Percentiles rank a stretch among this genome's conserved stretches.
phyloP scores from a whole-genome alignment of 2,329 filamentous ascomycete genomes.

The Parasarocladium wereldwijsianum region DNA sequence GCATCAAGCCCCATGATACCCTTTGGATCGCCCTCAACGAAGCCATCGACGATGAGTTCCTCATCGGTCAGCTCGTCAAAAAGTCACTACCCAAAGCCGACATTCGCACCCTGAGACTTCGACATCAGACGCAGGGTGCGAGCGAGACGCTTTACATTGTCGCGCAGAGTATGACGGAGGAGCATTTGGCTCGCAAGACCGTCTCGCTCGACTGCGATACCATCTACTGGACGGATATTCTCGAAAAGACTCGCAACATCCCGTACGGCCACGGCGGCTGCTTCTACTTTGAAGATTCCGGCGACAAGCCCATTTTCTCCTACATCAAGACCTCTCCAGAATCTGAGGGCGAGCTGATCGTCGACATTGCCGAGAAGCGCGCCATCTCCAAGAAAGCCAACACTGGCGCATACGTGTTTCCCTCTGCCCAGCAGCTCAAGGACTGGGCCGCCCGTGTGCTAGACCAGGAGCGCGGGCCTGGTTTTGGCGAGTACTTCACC shows the following conservation, averaged over 20 bases:
- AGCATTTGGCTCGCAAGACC: conserved; percentile 13
- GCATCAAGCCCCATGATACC: conserved; percentile 11
- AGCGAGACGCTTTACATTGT: conserved; percentile 16
- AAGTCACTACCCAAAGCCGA: conserved; percentile 13
- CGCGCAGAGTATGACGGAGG: conserved; percentile 14
- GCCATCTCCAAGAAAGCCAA: conserved; percentile 16
- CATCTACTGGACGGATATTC: conserved; percentile 17
- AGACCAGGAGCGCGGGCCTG: conserved; percentile 9
- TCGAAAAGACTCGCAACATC: conserved; percentile 13
- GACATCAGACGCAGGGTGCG: conserved; percentile 15
- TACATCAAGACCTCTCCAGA: conserved; percentile 17
- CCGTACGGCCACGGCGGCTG: conserved; percentile 12
- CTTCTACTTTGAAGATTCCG: conserved; percentile 14
- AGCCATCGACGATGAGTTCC: conserved; percentile 14
- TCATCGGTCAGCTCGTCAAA: conserved; percentile 13
- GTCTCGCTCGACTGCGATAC: conserved; percentile 18
- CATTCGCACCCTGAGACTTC: conserved; percentile 10
- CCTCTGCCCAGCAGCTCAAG: conserved; percentile 11
- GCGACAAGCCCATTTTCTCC: conserved; percentile 15
- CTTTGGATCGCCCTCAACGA: conserved; percentile 16
- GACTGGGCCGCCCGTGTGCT: conserved; percentile 11
- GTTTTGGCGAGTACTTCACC: conserved; percentile 14
- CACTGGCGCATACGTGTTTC: conserved; percentile 15
- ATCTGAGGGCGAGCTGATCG: conserved; percentile 10
- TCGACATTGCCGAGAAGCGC: conserved; percentile 15